Evolutionary conservation across 2,329 filamentous ascomycete genomes (phyloP).

Genomic region (Curvularia lunata): DNA sequence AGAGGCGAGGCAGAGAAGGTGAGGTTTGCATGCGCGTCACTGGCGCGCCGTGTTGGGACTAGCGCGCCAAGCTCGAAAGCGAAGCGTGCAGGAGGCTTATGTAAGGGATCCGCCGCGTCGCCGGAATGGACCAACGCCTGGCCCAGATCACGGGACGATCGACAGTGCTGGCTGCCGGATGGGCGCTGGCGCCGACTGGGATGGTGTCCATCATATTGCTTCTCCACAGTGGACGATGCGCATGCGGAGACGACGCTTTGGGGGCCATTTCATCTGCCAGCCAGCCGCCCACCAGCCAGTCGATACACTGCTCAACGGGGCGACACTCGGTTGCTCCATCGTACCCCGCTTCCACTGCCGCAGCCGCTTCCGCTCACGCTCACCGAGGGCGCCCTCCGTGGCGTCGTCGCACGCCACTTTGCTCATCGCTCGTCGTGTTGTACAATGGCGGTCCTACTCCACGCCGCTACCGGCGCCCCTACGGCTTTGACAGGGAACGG

Average conservation of each 20-base stretch:
- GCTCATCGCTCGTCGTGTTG: not conserved
- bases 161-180: not conserved
- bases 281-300: not conserved
- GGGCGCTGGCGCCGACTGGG: not conserved
- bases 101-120: not conserved
- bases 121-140: not conserved
- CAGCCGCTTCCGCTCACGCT: not conserved
- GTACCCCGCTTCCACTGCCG: conserved; percentile 2
- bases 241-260: not conserved
- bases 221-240: not conserved
- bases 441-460: not conserved
- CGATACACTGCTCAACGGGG: too few relatives aligned
- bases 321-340: not conserved
- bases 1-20: not conserved
- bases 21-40: conserved; percentile 9
- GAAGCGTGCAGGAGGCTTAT: conserved; percentile 4
- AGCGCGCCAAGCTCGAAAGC: not conserved
- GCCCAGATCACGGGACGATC: not conserved
- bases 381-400: not conserved
- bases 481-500: not conserved
- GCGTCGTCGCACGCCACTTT: conserved; percentile 1
- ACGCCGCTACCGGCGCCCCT: not conserved
- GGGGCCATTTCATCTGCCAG: not conserved
- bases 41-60: not conserved
- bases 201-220: not conserved